These are phyloP conservation scores for Phaeotremella skinneri DNA, from an alignment of 768 basidiomycete genomes.

Conservation along the genomic window DNA sequence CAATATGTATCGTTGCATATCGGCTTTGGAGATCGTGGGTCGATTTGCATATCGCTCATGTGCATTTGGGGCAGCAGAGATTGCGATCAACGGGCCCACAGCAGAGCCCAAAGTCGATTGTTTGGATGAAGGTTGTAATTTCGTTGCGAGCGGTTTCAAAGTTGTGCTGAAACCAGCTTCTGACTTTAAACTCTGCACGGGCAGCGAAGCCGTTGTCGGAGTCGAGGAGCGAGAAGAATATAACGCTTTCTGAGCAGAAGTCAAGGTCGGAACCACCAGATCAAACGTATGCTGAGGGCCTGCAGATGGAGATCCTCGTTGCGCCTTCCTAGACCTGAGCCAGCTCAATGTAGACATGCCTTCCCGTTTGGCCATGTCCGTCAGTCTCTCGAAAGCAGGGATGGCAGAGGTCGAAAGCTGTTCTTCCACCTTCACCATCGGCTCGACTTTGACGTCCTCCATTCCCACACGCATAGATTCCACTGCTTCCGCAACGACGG, in stretches of 20 bases:
- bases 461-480: neutral
- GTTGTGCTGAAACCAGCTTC: no score
- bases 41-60: neutral
- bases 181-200: no score
- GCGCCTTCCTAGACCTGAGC: neutral
- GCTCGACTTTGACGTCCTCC: neutral
- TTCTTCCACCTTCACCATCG: neutral
- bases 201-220: neutral
- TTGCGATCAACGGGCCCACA: no score
- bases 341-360: neutral
- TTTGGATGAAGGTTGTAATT: no score
- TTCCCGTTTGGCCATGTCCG: neutral
- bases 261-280: neutral
- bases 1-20: constrained; percentile 6
- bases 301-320: neutral
- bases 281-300: neutral
- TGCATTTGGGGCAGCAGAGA: neutral
- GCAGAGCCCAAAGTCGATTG: no score
- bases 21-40: constrained; percentile 10
- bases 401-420: neutral
- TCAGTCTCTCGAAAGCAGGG: neutral
- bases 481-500: neutral
- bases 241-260: neutral
- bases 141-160: no score
- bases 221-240: neutral